A percentile compares a stretch with the other conserved stretches of the same genome.
phyloP scores from a whole-genome alignment of 2,329 filamentous ascomycete genomes.

The Fusarium temperatum region DNA sequence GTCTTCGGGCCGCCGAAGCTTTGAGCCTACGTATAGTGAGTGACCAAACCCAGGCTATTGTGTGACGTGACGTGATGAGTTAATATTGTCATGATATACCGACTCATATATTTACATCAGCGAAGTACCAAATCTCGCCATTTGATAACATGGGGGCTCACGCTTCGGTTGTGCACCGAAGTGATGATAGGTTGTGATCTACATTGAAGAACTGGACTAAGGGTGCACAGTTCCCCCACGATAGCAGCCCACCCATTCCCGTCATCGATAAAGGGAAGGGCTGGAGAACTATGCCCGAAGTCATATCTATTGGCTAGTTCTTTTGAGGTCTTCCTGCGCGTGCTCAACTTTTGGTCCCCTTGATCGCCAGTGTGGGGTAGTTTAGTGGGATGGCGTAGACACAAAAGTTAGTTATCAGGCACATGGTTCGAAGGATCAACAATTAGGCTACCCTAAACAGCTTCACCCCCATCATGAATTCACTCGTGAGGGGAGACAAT shows the following conservation, averaged over 20 bases:
- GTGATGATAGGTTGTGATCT: constrained; percentile 21
- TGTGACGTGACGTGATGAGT: constrained; percentile 23
- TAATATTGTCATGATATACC: neutral
- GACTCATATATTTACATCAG: neutral
- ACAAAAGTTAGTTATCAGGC: constrained; percentile 10
- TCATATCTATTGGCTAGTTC: constrained; percentile 15
- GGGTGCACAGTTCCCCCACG: neutral
- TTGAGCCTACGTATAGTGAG: constrained; percentile 22
- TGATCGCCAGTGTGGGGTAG: constrained; percentile 31
- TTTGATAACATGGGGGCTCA: neutral
- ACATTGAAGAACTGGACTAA: constrained; percentile 5
- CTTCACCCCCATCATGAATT: neutral
- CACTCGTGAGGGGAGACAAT: neutral
- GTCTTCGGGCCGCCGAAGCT: neutral
- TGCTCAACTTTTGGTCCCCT: constrained; percentile 32
- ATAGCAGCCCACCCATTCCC: neutral
- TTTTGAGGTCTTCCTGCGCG: constrained; percentile 11
- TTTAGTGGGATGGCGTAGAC: neutral
- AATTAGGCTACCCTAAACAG: neutral
- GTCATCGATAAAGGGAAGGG: neutral
- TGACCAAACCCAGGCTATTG: neutral
- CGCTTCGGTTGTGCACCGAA: neutral
- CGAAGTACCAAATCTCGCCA: constrained; percentile 6
- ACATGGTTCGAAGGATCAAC: constrained; percentile 19
- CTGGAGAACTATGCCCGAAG: neutral